phyloP scores from a whole-genome alignment of 768 basidiomycete species.

The Mycena venus region DNA sequence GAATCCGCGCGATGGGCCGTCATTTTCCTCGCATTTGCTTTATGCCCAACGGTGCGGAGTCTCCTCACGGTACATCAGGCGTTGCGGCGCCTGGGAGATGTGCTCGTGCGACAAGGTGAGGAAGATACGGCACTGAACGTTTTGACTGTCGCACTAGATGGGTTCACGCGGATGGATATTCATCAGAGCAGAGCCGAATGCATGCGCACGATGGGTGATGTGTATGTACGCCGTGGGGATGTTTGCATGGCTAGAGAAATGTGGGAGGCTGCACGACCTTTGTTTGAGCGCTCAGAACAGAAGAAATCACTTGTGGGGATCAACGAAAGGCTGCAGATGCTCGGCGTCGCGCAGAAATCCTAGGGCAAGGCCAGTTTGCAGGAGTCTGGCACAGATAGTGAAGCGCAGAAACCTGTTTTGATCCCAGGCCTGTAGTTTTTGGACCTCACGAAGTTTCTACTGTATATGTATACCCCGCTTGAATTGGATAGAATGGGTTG shows the following conservation, averaged over 20 bases:
- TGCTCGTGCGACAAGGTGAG: background rate
- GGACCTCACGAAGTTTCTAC: no score
- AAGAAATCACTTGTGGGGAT: background rate
- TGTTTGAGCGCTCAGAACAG: background rate
- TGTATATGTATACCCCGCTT: no score
- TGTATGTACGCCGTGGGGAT: background rate
- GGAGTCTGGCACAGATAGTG: background rate
- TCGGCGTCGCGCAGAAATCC: background rate
- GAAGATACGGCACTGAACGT: background rate
- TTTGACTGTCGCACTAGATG: background rate
- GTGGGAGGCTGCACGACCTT: background rate
- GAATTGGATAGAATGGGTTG: no score
- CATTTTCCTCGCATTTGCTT: background rate
- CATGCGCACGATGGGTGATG: background rate
- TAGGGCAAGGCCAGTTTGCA: background rate
- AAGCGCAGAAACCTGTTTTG: background rate
- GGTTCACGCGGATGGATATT: no score
- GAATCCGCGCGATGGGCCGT: background rate
- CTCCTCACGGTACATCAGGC: background rate
- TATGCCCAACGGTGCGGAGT: background rate
- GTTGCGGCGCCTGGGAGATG: background rate
- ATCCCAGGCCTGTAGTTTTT: background rate
- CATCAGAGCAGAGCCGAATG: conserved; percentile 6
- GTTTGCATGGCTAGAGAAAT: conserved; percentile 32
- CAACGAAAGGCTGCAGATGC: background rate